Conservation (phyloP, 2,329 filamentous ascomycete genomes). For the Scopulariopsis brevicaulis region DNA sequence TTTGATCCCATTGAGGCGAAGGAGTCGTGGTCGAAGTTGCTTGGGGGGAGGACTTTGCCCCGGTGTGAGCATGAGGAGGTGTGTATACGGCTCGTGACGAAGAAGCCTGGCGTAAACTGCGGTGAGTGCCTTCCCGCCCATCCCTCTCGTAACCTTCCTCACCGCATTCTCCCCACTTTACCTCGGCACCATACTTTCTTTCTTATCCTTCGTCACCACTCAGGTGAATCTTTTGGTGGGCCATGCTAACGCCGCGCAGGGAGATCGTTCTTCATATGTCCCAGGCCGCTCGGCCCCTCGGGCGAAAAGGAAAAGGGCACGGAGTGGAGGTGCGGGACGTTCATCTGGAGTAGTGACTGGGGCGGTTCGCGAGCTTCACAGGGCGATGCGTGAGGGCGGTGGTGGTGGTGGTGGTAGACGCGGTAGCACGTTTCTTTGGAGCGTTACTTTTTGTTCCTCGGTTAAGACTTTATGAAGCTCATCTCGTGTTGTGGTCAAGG, state of each 20-base stretch:
- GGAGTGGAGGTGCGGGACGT: conserved; percentile 80
- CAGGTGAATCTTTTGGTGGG: background rate
- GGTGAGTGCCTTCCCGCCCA: conserved; percentile 30
- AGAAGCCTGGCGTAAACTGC: conserved; percentile 78
- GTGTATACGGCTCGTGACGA: conserved; percentile 73
- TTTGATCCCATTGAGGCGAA: conserved; percentile 63
- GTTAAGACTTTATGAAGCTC: no score
- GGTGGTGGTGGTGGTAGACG: background rate
- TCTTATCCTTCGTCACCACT: background rate
- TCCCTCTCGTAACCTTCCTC: background rate
- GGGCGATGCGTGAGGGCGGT: background rate
- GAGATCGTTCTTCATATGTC: conserved; percentile 52
- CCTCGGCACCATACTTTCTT: background rate
- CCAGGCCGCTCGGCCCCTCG: conserved; percentile 69
- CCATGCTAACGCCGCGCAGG: conserved; percentile 22
- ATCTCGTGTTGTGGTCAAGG: no score
- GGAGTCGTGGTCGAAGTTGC: conserved; percentile 76
- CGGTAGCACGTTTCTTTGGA: background rate
- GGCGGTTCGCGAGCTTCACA: conserved; percentile 12
- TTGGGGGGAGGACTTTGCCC: conserved; percentile 63
- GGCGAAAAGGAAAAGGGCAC: conserved; percentile 77
- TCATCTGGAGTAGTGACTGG: conserved; percentile 60
- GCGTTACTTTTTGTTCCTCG: background rate
- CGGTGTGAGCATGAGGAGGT: conserved; percentile 82
- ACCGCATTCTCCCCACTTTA: background rate